A percentile compares a stretch with the other conserved stretches of the same genome.
phyloP scores from a whole-genome alignment of 306 rosid genomes.

The Casuarina glauca region DNA sequence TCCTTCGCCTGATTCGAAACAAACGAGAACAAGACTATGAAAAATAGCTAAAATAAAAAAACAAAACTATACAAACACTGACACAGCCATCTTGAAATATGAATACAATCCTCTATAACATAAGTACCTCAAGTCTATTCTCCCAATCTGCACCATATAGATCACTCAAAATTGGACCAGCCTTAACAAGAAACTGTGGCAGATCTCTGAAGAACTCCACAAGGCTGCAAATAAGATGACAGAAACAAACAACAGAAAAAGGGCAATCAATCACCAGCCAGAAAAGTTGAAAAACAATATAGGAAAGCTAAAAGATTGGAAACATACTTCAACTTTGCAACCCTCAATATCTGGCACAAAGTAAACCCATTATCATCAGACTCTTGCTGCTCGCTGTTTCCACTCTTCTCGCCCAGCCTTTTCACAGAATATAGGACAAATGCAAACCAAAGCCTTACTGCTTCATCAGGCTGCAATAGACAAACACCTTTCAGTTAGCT shows the following conservation, averaged over 20 bases:
- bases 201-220: conserved; percentile 90
- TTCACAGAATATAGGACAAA: conserved; percentile 69
- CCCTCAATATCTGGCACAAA: conserved; percentile 78
- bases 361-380: conserved; percentile 49
- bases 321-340: conserved; percentile 77
- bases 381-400: conserved; percentile 36
- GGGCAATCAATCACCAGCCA: conserved; percentile 20
- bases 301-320: conserved; percentile 17
- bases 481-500: conserved; percentile 14
- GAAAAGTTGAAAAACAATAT: conserved; percentile 14
- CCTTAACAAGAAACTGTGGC: conserved; percentile 90
- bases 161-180: conserved; percentile 69
- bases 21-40: conserved; percentile 17
- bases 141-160: conserved; percentile 91
- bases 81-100: conserved; percentile 11
- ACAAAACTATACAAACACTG: not conserved
- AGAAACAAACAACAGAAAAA: conserved; percentile 18
- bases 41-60: conserved; percentile 15
- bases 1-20: conserved; percentile 67
- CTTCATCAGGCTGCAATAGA: conserved; percentile 74
- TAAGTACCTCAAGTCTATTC: conserved; percentile 79
- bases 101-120: conserved; percentile 12
- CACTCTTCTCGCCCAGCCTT: conserved; percentile 52
- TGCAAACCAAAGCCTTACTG: conserved; percentile 83
- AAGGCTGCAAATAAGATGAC: conserved; percentile 52